phyloP scores from a whole-genome alignment of 2,329 filamentous ascomycete genomes.

The Waltergamsia citrina region DNA sequence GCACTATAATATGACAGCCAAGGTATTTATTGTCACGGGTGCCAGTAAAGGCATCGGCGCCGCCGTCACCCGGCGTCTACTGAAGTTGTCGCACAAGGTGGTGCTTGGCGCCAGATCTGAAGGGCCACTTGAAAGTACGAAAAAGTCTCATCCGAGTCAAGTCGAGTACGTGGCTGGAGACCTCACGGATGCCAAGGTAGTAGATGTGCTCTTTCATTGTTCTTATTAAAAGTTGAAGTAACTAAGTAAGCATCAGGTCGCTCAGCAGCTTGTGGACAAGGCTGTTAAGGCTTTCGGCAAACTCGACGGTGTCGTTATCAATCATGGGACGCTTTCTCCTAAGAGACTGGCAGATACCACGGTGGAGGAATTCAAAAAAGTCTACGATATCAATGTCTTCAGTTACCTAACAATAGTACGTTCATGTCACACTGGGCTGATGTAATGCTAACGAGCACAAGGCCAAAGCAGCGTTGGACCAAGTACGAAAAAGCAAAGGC shows the following conservation, averaged over 20 bases:
- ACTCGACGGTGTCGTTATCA: slow-evolving; percentile 77
- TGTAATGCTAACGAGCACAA: slow-evolving; percentile 19
- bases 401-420: slow-evolving; percentile 69
- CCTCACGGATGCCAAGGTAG: slow-evolving; percentile 41
- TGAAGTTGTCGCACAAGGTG: slow-evolving; percentile 45
- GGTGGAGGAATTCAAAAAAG: slow-evolving; percentile 63
- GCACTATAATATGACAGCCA: slow-evolving; percentile 34
- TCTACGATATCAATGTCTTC: slow-evolving; percentile 82
- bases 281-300: slow-evolving; percentile 59
- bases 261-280: slow-evolving; percentile 51
- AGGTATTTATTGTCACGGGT: slow-evolving; percentile 62
- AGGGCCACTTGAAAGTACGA: slow-evolving; percentile 37
- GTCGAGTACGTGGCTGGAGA: slow-evolving; percentile 49
- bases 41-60: slow-evolving; percentile 55
- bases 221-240: neutral
- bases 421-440: slow-evolving; percentile 6
- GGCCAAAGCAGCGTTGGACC: slow-evolving; percentile 61
- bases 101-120: slow-evolving; percentile 48
- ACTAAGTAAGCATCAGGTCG: slow-evolving; percentile 30
- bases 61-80: slow-evolving; percentile 40
- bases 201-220: no score
- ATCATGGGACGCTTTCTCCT: slow-evolving; percentile 76
- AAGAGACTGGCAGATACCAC: slow-evolving; percentile 60
- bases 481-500: slow-evolving; percentile 59
- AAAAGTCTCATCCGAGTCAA: slow-evolving; percentile 38